Percentiles rank a stretch among this genome's conserved stretches.
These are phyloP conservation scores for Nannochloropsis gaditana DNA, from an alignment of 108 stramenopile species.

Conservation along the genomic window DNA sequence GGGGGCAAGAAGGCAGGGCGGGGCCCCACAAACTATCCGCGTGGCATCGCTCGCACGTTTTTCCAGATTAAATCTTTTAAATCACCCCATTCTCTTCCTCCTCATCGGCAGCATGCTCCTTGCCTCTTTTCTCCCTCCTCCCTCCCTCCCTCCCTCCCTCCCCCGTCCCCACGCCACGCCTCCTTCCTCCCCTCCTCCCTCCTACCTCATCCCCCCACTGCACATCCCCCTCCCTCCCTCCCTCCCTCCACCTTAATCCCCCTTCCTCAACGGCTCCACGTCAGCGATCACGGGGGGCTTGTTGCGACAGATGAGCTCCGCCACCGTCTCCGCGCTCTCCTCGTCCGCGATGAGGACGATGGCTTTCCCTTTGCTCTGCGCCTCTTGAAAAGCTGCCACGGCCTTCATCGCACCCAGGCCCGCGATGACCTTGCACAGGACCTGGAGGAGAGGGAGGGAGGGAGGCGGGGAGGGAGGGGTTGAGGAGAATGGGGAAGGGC, in stretches of 20 bases:
- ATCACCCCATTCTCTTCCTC: background rate
- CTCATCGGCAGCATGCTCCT: background rate
- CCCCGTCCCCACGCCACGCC: background rate
- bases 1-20: too few relatives aligned
- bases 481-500: background rate
- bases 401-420: background rate
- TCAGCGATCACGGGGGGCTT: background rate
- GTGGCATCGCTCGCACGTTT: too few relatives aligned
- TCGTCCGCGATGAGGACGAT: background rate
- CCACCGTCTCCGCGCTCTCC: background rate
- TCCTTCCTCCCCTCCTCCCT: slow-evolving; percentile 4
- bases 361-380: background rate
- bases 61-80: too few relatives aligned
- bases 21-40: too few relatives aligned
- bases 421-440: background rate
- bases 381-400: background rate
- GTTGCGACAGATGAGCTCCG: background rate
- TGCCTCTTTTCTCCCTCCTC: background rate
- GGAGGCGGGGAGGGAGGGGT: background rate
- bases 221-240: background rate
- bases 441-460: background rate
- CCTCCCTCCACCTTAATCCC: background rate
- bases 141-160: background rate
- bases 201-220: background rate
- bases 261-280: background rate